Evolutionary conservation across 495 filamentous ascomycete genomes (phyloP).

Genomic region (Talaromyces wortmannii): DNA sequence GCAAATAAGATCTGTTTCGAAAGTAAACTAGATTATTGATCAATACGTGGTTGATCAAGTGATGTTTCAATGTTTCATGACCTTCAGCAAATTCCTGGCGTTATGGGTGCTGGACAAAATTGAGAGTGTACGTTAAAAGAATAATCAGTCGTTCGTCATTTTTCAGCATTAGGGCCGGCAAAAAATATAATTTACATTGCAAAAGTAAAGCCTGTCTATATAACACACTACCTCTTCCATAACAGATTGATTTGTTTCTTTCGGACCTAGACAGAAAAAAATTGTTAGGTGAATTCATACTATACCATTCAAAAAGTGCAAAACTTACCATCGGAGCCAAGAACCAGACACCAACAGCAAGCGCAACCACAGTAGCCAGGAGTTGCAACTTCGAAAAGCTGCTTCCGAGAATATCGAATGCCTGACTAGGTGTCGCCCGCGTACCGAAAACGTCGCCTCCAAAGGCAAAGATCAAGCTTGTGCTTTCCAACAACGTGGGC

Average conservation of each 20-base stretch:
- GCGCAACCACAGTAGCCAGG: conserved; percentile 70
- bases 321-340: conserved; percentile 77
- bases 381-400: conserved; percentile 87
- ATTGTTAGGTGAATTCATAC: neutral
- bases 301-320: neutral
- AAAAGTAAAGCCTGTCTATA: too few species aligned
- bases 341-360: conserved; percentile 64
- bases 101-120: too few species aligned
- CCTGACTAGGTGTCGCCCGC: conserved; percentile 70
- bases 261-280: conserved; percentile 20
- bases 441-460: conserved; percentile 85
- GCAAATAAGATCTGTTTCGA: conserved; percentile 51
- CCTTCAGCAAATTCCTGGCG: too few species aligned
- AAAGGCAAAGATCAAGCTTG: conserved; percentile 83
- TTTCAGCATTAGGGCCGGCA: too few species aligned
- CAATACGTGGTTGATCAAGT: too few species aligned
- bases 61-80: too few species aligned
- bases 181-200: too few species aligned
- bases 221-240: conserved; percentile 21
- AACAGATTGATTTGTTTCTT: conserved; percentile 35
- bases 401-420: conserved; percentile 89
- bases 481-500: conserved; percentile 85
- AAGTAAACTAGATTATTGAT: too few species aligned
- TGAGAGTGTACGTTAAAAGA: too few species aligned
- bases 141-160: too few species aligned